These are phyloP conservation scores for Skeletonema potamos DNA, from an alignment of 108 stramenopile species.

Conservation along the genomic window DNA sequence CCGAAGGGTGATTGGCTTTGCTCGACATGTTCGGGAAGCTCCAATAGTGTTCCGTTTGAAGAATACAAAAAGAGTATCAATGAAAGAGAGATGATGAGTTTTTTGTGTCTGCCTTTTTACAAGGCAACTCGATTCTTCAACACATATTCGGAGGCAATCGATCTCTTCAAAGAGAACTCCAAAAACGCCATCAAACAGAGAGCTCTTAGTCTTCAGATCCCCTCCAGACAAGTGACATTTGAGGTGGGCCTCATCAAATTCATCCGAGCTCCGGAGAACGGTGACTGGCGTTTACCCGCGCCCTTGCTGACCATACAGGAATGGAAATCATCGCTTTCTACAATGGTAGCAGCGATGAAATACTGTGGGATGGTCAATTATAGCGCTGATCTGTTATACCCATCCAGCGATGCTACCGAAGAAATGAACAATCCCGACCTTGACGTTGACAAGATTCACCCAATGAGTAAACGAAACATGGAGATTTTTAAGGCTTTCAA, in stretches of 20 bases:
- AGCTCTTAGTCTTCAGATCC: conserved; percentile 12
- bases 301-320: conserved; percentile 19
- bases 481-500: conserved; percentile 47
- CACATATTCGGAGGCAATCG: conserved; percentile 31
- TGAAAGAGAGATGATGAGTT: conserved; percentile 10
- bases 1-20: conserved; percentile 49
- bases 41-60: conserved; percentile 19
- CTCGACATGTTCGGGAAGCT: conserved; percentile 15
- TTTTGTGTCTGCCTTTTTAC: conserved; percentile 34
- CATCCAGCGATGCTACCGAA: conserved; percentile 4
- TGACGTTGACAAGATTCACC: conserved; percentile 31
- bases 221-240: conserved; percentile 13
- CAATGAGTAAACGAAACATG: conserved; percentile 40
- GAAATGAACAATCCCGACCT: conserved; percentile 51
- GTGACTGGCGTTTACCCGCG: conserved; percentile 33
- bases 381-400: conserved; percentile 25
- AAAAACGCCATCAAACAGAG: conserved; percentile 19
- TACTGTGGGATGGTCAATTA: conserved; percentile 40
- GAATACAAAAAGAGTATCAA: conserved; percentile 12
- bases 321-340: conserved; percentile 18
- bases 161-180: conserved; percentile 9
- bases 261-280: conserved; percentile 21
- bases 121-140: conserved; percentile 22
- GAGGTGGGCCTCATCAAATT: conserved; percentile 18
- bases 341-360: conserved; percentile 44